These are phyloP conservation scores for Backusella tarrabulga DNA, from an alignment of 192 early-diverging fungal genomes.

Conservation along the genomic window DNA sequence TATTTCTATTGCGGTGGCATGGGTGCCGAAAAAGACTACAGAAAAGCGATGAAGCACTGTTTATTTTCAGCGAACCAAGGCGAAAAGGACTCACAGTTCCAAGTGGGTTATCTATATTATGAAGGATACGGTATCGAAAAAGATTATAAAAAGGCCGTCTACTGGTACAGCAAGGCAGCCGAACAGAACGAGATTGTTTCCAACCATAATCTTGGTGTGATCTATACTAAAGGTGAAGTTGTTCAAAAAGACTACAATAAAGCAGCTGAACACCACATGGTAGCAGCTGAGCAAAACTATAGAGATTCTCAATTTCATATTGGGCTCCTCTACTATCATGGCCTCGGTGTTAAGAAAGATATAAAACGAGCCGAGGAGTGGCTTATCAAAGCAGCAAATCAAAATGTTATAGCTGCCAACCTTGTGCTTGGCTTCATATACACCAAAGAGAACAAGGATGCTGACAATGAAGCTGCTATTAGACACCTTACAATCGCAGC, in stretches of 20 bases:
- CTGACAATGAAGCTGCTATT: no score
- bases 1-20: constrained; percentile 60
- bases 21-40: constrained; percentile 45
- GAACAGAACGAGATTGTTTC: constrained; percentile 75
- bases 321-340: constrained; percentile 46
- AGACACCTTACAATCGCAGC: no score
- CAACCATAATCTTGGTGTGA: constrained; percentile 80
- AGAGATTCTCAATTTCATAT: constrained; percentile 52
- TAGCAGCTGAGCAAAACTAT: constrained; percentile 61
- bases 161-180: constrained; percentile 66
- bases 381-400: no score
- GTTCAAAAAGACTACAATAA: constrained; percentile 50
- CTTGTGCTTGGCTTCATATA: no score
- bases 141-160: constrained; percentile 55
- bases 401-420: no score
- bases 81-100: constrained; percentile 56
- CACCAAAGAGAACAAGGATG: no score
- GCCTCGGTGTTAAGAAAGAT: constrained; percentile 35
- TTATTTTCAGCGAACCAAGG: constrained; percentile 44
- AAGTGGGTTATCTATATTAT: constrained; percentile 82
- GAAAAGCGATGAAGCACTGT: constrained; percentile 54
- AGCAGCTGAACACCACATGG: constrained; percentile 57
- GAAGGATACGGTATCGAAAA: constrained; percentile 67
- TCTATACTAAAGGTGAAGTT: constrained; percentile 74
- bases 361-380: no score